phyloP scores from a whole-genome alignment of 768 basidiomycete genomes.

The Cyclocybe aegerita region DNA sequence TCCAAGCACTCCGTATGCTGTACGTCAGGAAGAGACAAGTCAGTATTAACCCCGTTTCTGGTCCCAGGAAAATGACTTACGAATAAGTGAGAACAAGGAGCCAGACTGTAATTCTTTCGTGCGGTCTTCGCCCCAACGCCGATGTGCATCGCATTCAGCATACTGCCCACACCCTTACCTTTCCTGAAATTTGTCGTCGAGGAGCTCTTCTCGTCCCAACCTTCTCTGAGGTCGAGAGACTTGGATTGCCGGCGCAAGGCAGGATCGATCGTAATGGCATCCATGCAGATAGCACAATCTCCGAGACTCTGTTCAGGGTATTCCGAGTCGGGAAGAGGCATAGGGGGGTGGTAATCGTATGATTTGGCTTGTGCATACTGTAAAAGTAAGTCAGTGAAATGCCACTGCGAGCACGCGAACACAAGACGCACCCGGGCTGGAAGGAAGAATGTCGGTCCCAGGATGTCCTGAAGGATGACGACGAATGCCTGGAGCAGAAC shows the following conservation, averaged over 20 bases:
- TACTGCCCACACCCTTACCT: constrained; percentile 25
- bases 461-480: constrained; percentile 66
- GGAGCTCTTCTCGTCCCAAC: constrained; percentile 19
- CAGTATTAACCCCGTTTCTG: background rate
- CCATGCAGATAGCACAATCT: constrained; percentile 95
- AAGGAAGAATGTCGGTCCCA: constrained; percentile 86
- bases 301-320: constrained; percentile 75
- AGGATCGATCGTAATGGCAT: constrained; percentile 64
- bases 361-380: constrained; percentile 60
- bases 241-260: constrained; percentile 32
- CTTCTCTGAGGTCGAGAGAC: constrained; percentile 32
- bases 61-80: constrained; percentile 41
- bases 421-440: constrained; percentile 54
- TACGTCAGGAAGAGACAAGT: background rate
- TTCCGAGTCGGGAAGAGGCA: constrained; percentile 73
- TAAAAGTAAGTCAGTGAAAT: background rate
- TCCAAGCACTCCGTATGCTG: constrained; percentile 89
- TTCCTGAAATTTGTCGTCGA: constrained; percentile 14
- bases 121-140: constrained; percentile 42
- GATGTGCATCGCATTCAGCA: constrained; percentile 44
- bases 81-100: constrained; percentile 89
- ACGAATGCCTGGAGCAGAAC: constrained; percentile 61
- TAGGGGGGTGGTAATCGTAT: constrained; percentile 85
- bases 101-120: constrained; percentile 76
- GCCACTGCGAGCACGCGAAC: background rate